Base-by-base conservation (phyloP, 2,329 filamentous ascomycete species). In the Trichoderma koningiopsis region DNA sequence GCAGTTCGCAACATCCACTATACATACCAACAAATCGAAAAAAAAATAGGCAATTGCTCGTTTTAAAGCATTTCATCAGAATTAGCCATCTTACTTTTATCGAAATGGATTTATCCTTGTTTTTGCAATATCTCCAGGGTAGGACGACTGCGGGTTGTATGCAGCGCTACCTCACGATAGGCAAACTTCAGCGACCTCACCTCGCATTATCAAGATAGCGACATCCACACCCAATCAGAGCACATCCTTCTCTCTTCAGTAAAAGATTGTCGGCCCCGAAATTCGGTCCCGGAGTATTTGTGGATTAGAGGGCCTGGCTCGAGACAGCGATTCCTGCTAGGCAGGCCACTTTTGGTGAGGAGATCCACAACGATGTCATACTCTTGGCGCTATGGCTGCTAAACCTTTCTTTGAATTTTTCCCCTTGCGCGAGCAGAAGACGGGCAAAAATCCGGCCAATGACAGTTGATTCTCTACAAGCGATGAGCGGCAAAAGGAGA, bases 291-390 rank as follows among this genome's bases (percentile, higher is more conserved):
- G 52, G 62, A 40, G 62, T 56, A 56, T 65, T 65, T 65, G 52
- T 65, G 62, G 62, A 65, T 56, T 43, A 43, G 19, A 43, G 19
- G 40, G 40, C 40, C n/a, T 43, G 13, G 49, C n/a, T 37, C 52
- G 62, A 65, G 62, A 43, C 61, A 31, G 22, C 60, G 60, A 37
- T 37, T 55, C 61, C 35, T 52, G 19, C 7, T 27, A 55, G 24
- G 19, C 5, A 14, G 40, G 16, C 40, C 14, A 49, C 58, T 33
- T 33, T 31, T 31, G 52, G 62, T 24, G 49, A 19, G 24, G 49
- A 31, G 49, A 31, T 65, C 35, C 62, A 65, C 62, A 31, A 65
- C 62, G 49, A 65, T 65, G 62, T 65, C 62, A 65, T 65, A 56
- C 31, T 40, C 49, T 56, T 56, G 62, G 49, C 37, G 40, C 24